These are phyloP conservation scores for Austropuccinia psidii DNA, from an alignment of 1,284 basidiomycete genomes.

Conservation along the genomic window DNA sequence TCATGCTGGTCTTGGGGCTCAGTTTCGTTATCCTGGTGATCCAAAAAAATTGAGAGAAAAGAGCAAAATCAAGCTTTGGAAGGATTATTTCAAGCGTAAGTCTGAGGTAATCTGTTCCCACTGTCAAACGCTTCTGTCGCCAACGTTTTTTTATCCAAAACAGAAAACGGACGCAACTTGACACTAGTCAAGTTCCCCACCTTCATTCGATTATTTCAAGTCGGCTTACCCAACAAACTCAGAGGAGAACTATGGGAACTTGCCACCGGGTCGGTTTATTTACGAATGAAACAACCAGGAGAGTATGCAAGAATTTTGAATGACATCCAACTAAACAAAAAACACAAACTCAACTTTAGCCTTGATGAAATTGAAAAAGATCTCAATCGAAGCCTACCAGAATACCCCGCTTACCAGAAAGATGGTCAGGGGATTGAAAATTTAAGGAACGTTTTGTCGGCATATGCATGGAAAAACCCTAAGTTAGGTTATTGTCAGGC, in stretches of 20 bases:
- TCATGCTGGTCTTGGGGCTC: constrained; percentile 62
- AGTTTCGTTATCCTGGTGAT: constrained; percentile 47
- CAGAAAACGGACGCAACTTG: constrained; percentile 77
- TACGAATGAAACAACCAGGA: constrained; percentile 80
- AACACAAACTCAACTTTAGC: constrained; percentile 69
- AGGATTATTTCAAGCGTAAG: constrained; percentile 71
- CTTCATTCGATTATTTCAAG: constrained; percentile 91
- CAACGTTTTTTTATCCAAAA: background rate
- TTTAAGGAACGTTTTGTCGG: constrained; percentile 81
- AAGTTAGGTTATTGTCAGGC: constrained; percentile 54
- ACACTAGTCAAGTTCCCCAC: constrained; percentile 92
- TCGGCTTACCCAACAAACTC: constrained; percentile 87
- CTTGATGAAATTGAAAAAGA: constrained; percentile 99
- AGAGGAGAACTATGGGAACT: constrained; percentile 99
- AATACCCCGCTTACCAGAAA: constrained; percentile 87
- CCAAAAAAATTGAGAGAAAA: constrained; percentile 68
- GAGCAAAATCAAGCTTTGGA: constrained; percentile 96
- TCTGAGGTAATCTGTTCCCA: constrained; percentile 26
- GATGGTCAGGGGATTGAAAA: constrained; percentile 69
- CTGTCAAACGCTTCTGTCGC: background rate
- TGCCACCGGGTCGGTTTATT: constrained; percentile 77
- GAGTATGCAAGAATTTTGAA: constrained; percentile 71
- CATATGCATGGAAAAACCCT: constrained; percentile 95
- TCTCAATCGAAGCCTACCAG: constrained; percentile 63
- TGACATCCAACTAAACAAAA: constrained; percentile 56